Evolutionary conservation across 2,329 filamentous ascomycete species (phyloP), one percentile per base, ranked within the genome.

Genomic region (Talaromyces pinophilus): DNA sequence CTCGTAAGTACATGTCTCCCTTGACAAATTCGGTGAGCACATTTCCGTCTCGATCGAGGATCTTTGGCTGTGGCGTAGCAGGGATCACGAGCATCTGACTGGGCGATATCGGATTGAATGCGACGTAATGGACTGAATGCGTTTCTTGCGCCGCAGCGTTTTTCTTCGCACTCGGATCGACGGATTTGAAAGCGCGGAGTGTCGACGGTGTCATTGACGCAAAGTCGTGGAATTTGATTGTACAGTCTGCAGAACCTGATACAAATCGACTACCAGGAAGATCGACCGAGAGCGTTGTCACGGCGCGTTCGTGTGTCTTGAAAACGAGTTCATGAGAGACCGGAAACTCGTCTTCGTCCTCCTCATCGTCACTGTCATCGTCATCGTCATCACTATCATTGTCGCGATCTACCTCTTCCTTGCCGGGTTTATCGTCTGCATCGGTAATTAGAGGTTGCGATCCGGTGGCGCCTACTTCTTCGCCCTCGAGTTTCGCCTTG

Each of bases 1-100:
- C 95, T 64, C 94, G 87, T 70, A 99, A 81, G 74, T 99, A 99
- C 93, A 98, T 98, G 76, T 99, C 95, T 55, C 95, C 95, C 80
- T 99, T 99, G 71, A 93, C 90, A 70, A 97, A 98, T 74, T 97
- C 93, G 0, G 90, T 90, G 59, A 96, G 73, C 7, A 91, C 85
- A 54, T 96, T 92, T 46, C 95, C 95, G 80, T 99, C 94, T 73
- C 95, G 88, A 72, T 88, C 92, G 77, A 98, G 85, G 28, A 99
- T 88, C 77, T 93, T 93, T 13, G 94, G 92, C 77, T 98, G 94
- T 1, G 94, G 90, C 48, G 94, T 92, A 6, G 94, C 93, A 7
- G 93, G 91, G 54, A 98, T 84, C 71, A 95, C 96, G 40, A 99
- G 86, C 67, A 99, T 88, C 68, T 91, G 88, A 69, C 88, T 86